These are phyloP conservation scores for Hepatocystis sp. DNA, from an alignment of 169 alveolate genomes.

Conservation along the genomic window DNA sequence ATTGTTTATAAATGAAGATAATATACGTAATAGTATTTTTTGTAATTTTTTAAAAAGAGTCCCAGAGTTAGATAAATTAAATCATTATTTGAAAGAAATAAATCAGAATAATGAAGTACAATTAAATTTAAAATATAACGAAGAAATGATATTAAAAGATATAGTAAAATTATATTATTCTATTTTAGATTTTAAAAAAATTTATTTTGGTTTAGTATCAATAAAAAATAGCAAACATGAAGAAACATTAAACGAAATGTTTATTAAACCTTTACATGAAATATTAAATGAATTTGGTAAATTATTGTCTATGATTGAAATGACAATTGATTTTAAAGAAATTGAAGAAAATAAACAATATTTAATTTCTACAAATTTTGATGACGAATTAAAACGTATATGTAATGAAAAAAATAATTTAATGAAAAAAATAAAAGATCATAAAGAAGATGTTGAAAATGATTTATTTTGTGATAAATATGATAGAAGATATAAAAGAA, in stretches of 20 bases:
- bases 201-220: conserved; percentile 70
- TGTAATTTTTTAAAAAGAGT: conserved; percentile 86
- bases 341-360: conserved; percentile 91
- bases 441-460: conserved; percentile 85
- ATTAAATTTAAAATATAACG: conserved; percentile 52
- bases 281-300: conserved; percentile 86
- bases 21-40: conserved; percentile 81
- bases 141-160: conserved; percentile 78
- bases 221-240: conserved; percentile 82
- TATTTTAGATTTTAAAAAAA: conserved; percentile 73
- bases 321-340: conserved; percentile 93
- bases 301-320: conserved; percentile 92
- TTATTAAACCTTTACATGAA: conserved; percentile 86
- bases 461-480: conserved; percentile 82
- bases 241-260: conserved; percentile 72
- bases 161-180: conserved; percentile 79
- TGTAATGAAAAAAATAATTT: conserved; percentile 83
- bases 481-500: conserved; percentile 77
- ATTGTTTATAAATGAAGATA: conserved; percentile 84
- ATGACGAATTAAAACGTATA: conserved; percentile 83
- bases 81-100: conserved; percentile 78
- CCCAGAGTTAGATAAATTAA: conserved; percentile 87
- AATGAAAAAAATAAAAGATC: conserved; percentile 88
- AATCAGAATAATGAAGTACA: conserved; percentile 72
- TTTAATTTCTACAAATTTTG: conserved; percentile 88